Base-by-base conservation (phyloP, 2,329 filamentous ascomycete species). In the Arthrinium phaeospermum region DNA sequence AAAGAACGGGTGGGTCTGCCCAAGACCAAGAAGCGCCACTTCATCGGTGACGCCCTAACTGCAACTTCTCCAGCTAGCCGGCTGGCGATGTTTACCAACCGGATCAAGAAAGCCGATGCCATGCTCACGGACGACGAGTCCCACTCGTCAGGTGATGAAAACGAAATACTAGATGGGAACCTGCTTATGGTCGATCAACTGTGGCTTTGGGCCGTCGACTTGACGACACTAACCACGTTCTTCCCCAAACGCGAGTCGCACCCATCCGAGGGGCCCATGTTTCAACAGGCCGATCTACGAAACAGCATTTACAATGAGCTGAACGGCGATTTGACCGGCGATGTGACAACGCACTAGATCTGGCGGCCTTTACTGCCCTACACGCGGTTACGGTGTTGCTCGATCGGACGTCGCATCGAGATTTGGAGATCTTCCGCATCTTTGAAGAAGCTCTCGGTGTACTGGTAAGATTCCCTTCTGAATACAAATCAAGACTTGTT, bases 161-260 rank as follows among this genome's bases (percentile, higher is more conserved):
- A 80, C 0, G 80, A 81, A 27, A 79, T 88, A 2, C 77, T 86
- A 1, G 85, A 89, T 37, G 88, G 89, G 0, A 91, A 91, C 51
- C 84, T 90, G 3, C 78, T 92, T n/a, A 92, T 92, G 89, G 88
- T 92, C 0, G 91, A 92, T 72, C 90, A 92, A 76, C 79, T 92
- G 0, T 92, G 90, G 90, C 78, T 92, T 0, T 90, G 88, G 88
- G 85, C 84, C 0, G 83, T 90, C n/a, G 84, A 89, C 71, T 86
- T 82, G 22, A 86, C 85, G 24, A 89, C 87, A 0, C 74, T 90
- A 8, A 77, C 86, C 3, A 88, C 88, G 0, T 90, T 88, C 77
- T 90, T 90, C 75, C 85, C 87, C 0, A 87, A 84, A 69, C 82
- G 88, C 34, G 87, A 90, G 72, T 88, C 87, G 0, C 85, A 86